A percentile compares a stretch with the other conserved stretches of the same genome.
Conservation (phyloP, 2,329 filamentous ascomycete species). For the Botryotinia narcissicola region DNA sequence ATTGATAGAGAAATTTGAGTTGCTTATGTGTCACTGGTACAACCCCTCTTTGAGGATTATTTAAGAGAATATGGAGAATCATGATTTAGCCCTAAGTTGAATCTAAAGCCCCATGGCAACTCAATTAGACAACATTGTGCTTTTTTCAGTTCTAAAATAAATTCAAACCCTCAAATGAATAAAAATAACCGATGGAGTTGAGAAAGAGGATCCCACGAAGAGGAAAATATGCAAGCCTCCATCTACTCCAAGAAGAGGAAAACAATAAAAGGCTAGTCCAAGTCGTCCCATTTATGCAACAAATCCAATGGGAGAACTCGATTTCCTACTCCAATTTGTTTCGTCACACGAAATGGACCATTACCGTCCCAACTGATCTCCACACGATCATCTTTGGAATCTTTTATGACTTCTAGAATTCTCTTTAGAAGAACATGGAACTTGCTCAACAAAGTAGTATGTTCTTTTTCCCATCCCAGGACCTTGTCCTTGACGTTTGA, state of each 20-base stretch:
- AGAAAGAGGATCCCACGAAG: background rate
- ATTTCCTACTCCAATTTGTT: conserved; percentile 28
- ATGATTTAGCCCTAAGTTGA: background rate
- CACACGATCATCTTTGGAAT: conserved; percentile 22
- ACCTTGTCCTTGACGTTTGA: conserved; percentile 23
- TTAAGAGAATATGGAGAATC: background rate
- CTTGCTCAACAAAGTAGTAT: conserved; percentile 23
- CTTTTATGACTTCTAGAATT: conserved; percentile 29
- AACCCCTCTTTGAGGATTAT: too few species aligned
- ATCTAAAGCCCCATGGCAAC: background rate
- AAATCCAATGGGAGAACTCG: conserved; percentile 31
- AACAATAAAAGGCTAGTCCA: background rate
- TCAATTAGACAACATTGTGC: background rate
- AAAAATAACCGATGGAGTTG: background rate
- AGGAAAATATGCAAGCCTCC: background rate
- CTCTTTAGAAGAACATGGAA: conserved; percentile 30
- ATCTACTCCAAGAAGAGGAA: background rate
- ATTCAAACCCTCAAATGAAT: background rate
- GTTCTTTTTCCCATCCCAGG: conserved; percentile 26
- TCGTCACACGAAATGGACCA: conserved; percentile 27
- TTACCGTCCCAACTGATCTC: conserved; percentile 26
- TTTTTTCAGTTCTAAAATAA: background rate
- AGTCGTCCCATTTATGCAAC: conserved; percentile 5
- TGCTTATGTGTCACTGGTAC: background rate
- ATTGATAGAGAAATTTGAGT: background rate